Conservation (phyloP, 108 stramenopile species). For the Parietichytrium sp. region DNA sequence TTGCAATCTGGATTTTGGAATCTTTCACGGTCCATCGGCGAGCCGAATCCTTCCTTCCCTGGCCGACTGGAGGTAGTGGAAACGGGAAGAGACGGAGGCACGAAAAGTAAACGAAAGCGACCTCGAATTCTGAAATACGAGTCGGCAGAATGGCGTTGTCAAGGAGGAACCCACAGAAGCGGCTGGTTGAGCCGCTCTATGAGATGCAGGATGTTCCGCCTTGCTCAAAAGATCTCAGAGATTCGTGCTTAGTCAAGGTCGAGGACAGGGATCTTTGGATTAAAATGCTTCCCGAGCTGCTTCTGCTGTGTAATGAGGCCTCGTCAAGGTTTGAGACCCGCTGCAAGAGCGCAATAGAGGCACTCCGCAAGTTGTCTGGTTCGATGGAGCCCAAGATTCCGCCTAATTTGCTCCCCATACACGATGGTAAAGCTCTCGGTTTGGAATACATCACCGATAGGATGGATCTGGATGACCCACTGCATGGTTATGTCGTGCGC, state of each 20-base stretch:
- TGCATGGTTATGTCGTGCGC: slow-evolving; percentile 73
- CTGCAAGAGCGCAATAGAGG: not conserved
- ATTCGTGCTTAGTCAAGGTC: not conserved
- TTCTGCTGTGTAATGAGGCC: slow-evolving; percentile 81
- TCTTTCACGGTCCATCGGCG: too few species aligned
- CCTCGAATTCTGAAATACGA: too few species aligned
- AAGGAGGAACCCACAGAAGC: too few species aligned
- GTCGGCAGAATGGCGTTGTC: too few species aligned
- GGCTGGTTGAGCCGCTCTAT: too few species aligned
- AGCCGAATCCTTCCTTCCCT: too few species aligned
- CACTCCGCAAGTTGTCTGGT: not conserved
- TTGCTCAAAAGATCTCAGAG: not conserved
- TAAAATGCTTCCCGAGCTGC: slow-evolving; percentile 76
- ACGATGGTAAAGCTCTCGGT: slow-evolving; percentile 70
- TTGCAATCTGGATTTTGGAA: too few species aligned
- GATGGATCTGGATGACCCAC: slow-evolving; percentile 83
- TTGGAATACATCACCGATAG: slow-evolving; percentile 88
- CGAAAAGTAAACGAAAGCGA: too few species aligned
- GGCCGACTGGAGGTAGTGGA: too few species aligned
- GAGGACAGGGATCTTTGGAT: slow-evolving; percentile 19
- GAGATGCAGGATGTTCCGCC: slow-evolving; percentile 10
- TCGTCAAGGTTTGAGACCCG: slow-evolving; percentile 56
- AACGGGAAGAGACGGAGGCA: too few species aligned
- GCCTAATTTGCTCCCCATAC: slow-evolving; percentile 12
- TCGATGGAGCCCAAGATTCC: not conserved